Base-by-base conservation (phyloP, 2,329 filamentous ascomycete genomes). In the Xylariaceae sp. region DNA sequence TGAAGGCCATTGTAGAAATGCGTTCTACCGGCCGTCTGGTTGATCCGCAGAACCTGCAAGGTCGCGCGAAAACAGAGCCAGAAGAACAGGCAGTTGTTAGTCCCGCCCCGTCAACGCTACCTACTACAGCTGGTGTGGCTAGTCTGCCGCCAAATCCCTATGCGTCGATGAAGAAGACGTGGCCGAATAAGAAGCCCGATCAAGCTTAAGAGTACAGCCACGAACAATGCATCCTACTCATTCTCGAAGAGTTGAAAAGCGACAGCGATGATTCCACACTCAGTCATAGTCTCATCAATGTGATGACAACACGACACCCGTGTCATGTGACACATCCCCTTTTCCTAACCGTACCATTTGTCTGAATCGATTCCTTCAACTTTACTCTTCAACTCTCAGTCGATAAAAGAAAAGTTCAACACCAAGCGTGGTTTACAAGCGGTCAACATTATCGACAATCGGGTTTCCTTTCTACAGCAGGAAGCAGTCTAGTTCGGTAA, bases 1-100 rank as follows among this genome's bases (percentile, higher is more conserved):
- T 88, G 56, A 82, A 85, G 71, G 85, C 83, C 4, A 84, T 88
- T 62, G 82, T 87, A 66, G 86, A 87, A 66, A 78, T 88, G 61
- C 82, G 84, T 64, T 77, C 85, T 50, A 84, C 80, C 69, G 82
- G 82, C n/a, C 70, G 82, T 53, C 76, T 84, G 71, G 71, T 74
- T 56, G 70, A 73, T 56, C 70, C 70, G 53, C 68, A 68, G 23
- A 72, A 67, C 54, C 62, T 66, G 4, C 65, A 69, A 50, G 69
- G 68, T 59, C 68, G 64, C 47, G 53, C 61, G 45, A 70, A 69
- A 48, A 71, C 71, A 48, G 69, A 73, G 18, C 68, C 71, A 34
- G 69, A 67, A 37, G 66, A 71, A 47, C 62, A 65, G 49, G 45
- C 57, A 23, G 47, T 59, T 47, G 47, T 58, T 11, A 59, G 52